phyloP scores from a whole-genome alignment of 2,329 filamentous ascomycete genomes.

The Botryotinia globosa region DNA sequence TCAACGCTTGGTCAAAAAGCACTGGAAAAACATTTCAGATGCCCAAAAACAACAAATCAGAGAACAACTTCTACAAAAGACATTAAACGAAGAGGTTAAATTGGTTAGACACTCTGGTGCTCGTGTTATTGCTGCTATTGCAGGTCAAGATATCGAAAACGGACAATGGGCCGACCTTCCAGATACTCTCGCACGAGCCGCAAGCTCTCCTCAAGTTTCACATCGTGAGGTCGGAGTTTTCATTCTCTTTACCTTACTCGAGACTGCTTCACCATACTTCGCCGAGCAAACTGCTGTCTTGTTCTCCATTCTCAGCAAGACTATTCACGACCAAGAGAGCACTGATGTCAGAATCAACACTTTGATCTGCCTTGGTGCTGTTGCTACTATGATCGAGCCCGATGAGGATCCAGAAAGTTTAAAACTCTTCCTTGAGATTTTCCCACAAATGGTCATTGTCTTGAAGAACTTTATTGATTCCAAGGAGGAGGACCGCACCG shows the following conservation, averaged over 20 bases:
- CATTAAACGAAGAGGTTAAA: constrained; percentile 73
- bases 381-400: constrained; percentile 82
- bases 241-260: constrained; percentile 87
- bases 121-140: constrained; percentile 83
- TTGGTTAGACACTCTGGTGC: constrained; percentile 83
- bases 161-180: constrained; percentile 83
- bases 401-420: constrained; percentile 78
- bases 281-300: constrained; percentile 76
- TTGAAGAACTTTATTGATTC: constrained; percentile 79
- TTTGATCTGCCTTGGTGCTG: constrained; percentile 81
- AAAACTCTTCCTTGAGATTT: constrained; percentile 71
- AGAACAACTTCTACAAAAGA: constrained; percentile 78
- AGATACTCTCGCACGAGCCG: constrained; percentile 73
- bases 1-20: constrained; percentile 75
- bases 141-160: constrained; percentile 80
- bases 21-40: constrained; percentile 73
- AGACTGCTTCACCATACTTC: constrained; percentile 82
- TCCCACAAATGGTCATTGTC: constrained; percentile 86
- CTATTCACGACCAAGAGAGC: constrained; percentile 87
- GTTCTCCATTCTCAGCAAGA: constrained; percentile 78
- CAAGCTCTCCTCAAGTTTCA: constrained; percentile 68
- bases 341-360: constrained; percentile 93
- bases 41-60: constrained; percentile 79
- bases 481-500: constrained; percentile 80
- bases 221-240: constrained; percentile 91